Percentiles rank a stretch among this genome's conserved stretches.
These are phyloP conservation scores for Phytopythium kandeliae DNA, from an alignment of 352 stramenopile genomes.

Conservation along the genomic window DNA sequence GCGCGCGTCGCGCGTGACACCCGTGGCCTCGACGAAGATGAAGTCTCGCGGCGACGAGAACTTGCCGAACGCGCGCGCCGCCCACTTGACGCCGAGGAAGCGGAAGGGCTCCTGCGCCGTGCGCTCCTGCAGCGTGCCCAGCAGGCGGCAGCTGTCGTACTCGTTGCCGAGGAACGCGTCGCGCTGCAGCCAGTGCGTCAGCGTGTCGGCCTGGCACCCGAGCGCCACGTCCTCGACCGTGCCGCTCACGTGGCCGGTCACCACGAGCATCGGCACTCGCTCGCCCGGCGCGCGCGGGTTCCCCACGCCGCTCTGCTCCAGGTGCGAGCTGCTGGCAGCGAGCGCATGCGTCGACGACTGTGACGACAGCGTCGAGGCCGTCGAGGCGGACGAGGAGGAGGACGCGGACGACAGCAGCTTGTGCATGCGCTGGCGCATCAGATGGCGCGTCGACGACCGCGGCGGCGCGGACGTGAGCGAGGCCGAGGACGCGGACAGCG, in stretches of 20 bases:
- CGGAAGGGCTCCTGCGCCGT: slow-evolving; percentile 33
- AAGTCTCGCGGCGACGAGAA: slow-evolving; percentile 39
- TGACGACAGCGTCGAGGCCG: not conserved
- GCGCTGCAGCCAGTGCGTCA: slow-evolving; percentile 31
- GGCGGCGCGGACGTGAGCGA: not conserved
- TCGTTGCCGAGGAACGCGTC: slow-evolving; percentile 32
- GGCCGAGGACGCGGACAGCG: no score
- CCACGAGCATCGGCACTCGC: slow-evolving; percentile 25
- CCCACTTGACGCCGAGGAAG: slow-evolving; percentile 46
- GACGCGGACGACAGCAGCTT: slow-evolving; percentile 5
- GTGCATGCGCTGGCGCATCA: not conserved
- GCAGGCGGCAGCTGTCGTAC: slow-evolving; percentile 27
- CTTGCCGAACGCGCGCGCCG: slow-evolving; percentile 22
- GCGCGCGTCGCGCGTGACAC: slow-evolving; percentile 22
- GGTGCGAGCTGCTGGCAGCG: not conserved
- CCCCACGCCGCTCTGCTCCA: not conserved
- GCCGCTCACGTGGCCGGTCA: slow-evolving; percentile 29
- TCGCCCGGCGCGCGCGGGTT: slow-evolving; percentile 3
- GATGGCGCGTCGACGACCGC: not conserved
- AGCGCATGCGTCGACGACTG: not conserved
- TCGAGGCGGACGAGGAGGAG: not conserved
- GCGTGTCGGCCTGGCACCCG: slow-evolving; percentile 34
- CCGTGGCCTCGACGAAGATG: slow-evolving; percentile 41
- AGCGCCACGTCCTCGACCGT: slow-evolving; percentile 36
- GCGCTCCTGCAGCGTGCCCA: slow-evolving; percentile 24